Conservation (phyloP, 805 yeast genomes). For the Sugiyamaella smithiae region DNA sequence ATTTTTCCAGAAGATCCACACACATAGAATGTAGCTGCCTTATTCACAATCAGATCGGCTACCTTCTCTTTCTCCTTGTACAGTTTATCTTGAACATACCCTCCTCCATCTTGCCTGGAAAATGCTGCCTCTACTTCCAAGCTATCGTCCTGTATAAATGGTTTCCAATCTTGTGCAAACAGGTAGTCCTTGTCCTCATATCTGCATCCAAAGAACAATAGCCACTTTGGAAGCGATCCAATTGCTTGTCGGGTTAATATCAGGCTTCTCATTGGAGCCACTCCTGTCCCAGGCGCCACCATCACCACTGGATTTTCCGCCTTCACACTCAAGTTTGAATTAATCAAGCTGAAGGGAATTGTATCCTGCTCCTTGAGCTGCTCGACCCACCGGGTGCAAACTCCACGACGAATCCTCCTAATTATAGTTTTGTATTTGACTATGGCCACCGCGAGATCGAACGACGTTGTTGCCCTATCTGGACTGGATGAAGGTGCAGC, state of each 20-base stretch:
- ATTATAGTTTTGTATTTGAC: constrained; percentile 85
- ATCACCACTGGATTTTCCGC: constrained; percentile 54
- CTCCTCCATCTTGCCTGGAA: constrained; percentile 43
- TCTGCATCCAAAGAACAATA: constrained; percentile 76
- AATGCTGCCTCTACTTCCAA: constrained; percentile 42
- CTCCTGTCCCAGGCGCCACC: constrained; percentile 93
- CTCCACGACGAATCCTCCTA: constrained; percentile 70
- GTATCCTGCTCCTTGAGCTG: constrained; percentile 46
- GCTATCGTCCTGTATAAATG: constrained; percentile 34
- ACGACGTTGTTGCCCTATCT: constrained; percentile 13
- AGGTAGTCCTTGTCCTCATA: constrained; percentile 62
- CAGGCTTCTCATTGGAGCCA: constrained; percentile 85
- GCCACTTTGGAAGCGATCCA: constrained; percentile 22
- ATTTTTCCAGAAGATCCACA: constrained; percentile 94
- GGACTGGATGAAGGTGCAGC: constrained; percentile 7
- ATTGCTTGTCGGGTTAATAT: constrained; percentile 39
- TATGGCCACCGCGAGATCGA: constrained; percentile 76
- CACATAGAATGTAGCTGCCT: constrained; percentile 64
- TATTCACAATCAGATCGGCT: constrained; percentile 49
- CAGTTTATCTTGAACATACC: constrained; percentile 77
- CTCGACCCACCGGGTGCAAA: constrained; percentile 77
- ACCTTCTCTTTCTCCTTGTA: constrained; percentile 50
- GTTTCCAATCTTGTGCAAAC: constrained; percentile 55
- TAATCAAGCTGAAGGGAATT: constrained; percentile 45
- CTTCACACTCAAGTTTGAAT: constrained; percentile 42